Evolutionary conservation across 177 flowering plant genomes (phyloP).

Genomic region (Vitis hybrid): DNA sequence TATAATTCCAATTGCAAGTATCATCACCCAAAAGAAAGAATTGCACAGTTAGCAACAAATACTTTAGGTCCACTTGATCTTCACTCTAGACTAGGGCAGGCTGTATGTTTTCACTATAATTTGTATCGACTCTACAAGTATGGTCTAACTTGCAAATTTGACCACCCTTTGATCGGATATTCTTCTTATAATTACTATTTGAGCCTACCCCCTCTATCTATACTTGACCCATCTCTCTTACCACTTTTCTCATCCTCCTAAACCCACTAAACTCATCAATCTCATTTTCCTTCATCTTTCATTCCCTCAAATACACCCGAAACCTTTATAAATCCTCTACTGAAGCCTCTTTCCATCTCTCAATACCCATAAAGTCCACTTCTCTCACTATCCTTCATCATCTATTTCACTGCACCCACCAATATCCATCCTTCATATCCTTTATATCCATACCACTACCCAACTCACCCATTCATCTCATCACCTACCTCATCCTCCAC

Average conservation of each 20-base stretch:
- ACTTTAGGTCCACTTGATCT: slow-evolving; percentile 52
- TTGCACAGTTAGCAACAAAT: slow-evolving; percentile 33
- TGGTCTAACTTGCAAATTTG: slow-evolving; percentile 70
- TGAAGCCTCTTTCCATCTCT: too few relatives aligned
- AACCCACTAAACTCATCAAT: too few relatives aligned
- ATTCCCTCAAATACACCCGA: too few relatives aligned
- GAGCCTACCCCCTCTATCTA: slow-evolving; percentile 32
- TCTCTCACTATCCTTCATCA: too few relatives aligned
- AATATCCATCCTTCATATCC: too few relatives aligned
- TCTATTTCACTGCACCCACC: too few relatives aligned
- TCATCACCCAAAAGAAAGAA: slow-evolving; percentile 70
- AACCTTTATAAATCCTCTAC: too few relatives aligned
- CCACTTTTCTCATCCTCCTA: background rate
- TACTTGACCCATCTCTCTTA: slow-evolving; percentile 29
- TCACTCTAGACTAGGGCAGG: slow-evolving; percentile 76
- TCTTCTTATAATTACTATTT: slow-evolving; percentile 34
- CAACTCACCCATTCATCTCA: too few relatives aligned
- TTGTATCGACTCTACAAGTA: slow-evolving; percentile 61
- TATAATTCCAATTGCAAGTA: slow-evolving; percentile 78
- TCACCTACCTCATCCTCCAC: too few relatives aligned
- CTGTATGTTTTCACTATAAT: slow-evolving; percentile 57
- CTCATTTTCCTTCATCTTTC: too few relatives aligned
- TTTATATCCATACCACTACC: too few relatives aligned
- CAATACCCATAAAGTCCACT: too few relatives aligned
- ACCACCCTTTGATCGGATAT: slow-evolving; percentile 52